These are phyloP conservation scores for Scutellaria galericulata DNA, from an alignment of 257 asterid genomes.

Conservation along the genomic window DNA sequence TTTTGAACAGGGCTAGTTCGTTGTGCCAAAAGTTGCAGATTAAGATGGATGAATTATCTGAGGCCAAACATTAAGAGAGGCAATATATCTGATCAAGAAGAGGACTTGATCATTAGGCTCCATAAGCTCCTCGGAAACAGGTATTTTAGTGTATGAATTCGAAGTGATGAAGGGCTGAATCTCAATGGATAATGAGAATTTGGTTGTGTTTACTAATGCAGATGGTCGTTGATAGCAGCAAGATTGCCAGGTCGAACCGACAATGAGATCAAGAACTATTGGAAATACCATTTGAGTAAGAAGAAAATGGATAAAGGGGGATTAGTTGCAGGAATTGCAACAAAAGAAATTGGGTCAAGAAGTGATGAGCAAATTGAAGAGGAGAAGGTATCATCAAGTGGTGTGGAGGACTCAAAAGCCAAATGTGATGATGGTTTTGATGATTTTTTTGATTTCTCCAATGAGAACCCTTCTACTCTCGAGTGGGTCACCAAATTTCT, in stretches of 20 bases:
- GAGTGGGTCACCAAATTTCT: conserved; percentile 58
- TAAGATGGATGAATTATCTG: conserved; percentile 66
- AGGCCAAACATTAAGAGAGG: conserved; percentile 67
- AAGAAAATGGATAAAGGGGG: conserved; percentile 36
- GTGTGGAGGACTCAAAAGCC: conserved; percentile 34
- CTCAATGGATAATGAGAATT: neutral
- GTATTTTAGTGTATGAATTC: conserved; percentile 13
- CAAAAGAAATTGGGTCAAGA: conserved; percentile 32
- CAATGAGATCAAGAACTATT: conserved; percentile 56
- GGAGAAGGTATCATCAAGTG: conserved; percentile 25
- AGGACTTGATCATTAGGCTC: conserved; percentile 61
- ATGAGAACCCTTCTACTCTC: conserved; percentile 61
- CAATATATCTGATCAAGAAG: conserved; percentile 63
- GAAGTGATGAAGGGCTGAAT: neutral
- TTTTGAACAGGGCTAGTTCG: conserved; percentile 45
- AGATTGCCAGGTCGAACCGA: conserved; percentile 57
- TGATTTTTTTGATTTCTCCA: conserved; percentile 66
- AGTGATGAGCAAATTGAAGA: conserved; percentile 29
- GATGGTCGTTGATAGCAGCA: conserved; percentile 55
- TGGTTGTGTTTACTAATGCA: neutral
- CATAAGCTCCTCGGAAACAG: conserved; percentile 65
- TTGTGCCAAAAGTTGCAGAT: conserved; percentile 60
- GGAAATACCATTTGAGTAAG: conserved; percentile 52
- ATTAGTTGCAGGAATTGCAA: conserved; percentile 40
- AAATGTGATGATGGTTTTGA: conserved; percentile 44